Percentiles rank a stretch among this genome's conserved stretches.
Evolutionary conservation across 176 grass and related monocot species (phyloP).

Genomic region (Dendrocalamus sinicus): DNA sequence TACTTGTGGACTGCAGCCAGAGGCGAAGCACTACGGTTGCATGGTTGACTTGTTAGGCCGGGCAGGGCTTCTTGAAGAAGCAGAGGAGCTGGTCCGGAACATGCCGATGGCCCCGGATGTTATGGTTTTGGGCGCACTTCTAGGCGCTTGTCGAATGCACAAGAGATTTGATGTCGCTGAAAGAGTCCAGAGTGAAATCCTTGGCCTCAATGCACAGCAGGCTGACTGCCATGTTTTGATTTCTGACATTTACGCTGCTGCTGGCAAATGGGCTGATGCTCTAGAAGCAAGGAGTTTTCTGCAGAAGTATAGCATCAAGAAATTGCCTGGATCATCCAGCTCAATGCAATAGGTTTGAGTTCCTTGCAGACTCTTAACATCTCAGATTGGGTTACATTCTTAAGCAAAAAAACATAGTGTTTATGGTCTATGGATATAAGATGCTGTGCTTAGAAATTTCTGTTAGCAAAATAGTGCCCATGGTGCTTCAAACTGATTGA

Average conservation of each 20-base stretch:
- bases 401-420: not conserved
- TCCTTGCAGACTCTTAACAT: not conserved
- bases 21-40: constrained; percentile 75
- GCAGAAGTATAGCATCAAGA: constrained; percentile 49
- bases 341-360: constrained; percentile 42
- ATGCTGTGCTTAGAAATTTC: not conserved
- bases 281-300: constrained; percentile 48
- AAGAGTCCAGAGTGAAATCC: constrained; percentile 50
- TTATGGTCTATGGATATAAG: not conserved
- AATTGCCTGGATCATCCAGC: constrained; percentile 57
- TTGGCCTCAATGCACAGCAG: constrained; percentile 31
- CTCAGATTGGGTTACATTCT: not conserved
- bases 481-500: constrained; percentile 13
- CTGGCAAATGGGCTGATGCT: constrained; percentile 59
- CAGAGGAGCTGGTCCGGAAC: constrained; percentile 51
- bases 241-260: constrained; percentile 59
- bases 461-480: not conserved
- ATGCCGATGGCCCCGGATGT: constrained; percentile 70
- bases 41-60: constrained; percentile 79
- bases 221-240: constrained; percentile 63
- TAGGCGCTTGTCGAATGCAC: constrained; percentile 65
- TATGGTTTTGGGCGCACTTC: constrained; percentile 60
- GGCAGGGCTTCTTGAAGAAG: constrained; percentile 73
- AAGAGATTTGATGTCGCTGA: constrained; percentile 61
- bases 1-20: constrained; percentile 45